Evolutionary conservation across 1,284 basidiomycete genomes (phyloP), one percentile per base, ranked within the genome.

Genomic region (Leccinum subspadiceum): DNA sequence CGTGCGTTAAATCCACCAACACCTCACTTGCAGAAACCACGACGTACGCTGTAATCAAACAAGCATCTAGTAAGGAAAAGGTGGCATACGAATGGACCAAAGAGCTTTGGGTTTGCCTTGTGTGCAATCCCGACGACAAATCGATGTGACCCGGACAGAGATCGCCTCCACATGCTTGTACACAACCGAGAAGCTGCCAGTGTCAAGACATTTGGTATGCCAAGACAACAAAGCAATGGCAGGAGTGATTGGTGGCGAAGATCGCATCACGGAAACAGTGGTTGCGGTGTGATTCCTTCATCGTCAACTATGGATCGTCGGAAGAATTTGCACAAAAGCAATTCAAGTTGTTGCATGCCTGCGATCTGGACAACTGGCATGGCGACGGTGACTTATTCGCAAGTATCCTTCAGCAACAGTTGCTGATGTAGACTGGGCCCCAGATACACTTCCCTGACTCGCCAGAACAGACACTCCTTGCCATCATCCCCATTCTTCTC

Each of bases 121-220:
- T 78, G 24, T 68, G 83, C 61, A 78, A 84, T 67, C 81, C 82
- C 2, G 68, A 77, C 53, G 80, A 85, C 68, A 82, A 79, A 66
- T 75, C 79, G 12, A 83, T 81, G 31, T 86, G 84, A 82, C 48
- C 48, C 4, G 4, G 73, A 76, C 59, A 73, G 73, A 49, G 84
- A 85, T 63, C 76, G 80, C n/a, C 78, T 81, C 26, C 82, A 85
- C 66, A 82, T 85, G 81, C 84, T 83, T 7, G 78, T 68, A 64
- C 81, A 82, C 65, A 76, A 67, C 33, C 70, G 48, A 22, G 56
- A 66, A 62, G 67, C 67, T 50, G 33, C 33, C 33, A 35, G 33
- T 35, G 79, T 85, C 24, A 73, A 77, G 8, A 75, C 69, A 0
- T 84, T 81, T 17, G 73, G 82, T 80, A 54, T 37, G 35, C 29